Evolutionary conservation across 1,284 basidiomycete species (phyloP).

Genomic region (Malassezia psittaci): DNA sequence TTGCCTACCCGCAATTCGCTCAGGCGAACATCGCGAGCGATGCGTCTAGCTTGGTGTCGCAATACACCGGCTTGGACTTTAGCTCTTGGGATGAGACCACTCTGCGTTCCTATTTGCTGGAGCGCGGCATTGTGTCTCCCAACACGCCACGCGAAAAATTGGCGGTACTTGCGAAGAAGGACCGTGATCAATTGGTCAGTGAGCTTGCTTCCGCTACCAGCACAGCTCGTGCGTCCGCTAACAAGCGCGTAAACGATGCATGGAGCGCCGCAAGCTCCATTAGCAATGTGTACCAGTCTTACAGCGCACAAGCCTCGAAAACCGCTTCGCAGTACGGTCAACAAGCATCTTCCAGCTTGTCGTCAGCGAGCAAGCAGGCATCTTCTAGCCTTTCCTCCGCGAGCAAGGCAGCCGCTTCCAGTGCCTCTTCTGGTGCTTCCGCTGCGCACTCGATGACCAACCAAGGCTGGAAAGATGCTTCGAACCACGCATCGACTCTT

Average conservation of each 20-base stretch:
- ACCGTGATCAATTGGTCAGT: slow-evolving; percentile 28
- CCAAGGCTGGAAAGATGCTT: neutral
- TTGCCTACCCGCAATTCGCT: slow-evolving; percentile 25
- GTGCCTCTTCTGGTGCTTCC: neutral
- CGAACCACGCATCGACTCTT: neutral
- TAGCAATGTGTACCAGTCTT: neutral
- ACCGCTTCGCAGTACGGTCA: neutral
- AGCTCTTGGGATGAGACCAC: slow-evolving; percentile 38
- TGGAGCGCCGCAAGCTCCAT: slow-evolving; percentile 8
- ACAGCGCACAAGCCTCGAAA: neutral
- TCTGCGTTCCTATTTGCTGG: slow-evolving; percentile 43
- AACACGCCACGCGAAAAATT: slow-evolving; percentile 38
- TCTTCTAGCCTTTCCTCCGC: neutral
- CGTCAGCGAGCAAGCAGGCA: neutral
- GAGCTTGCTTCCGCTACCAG: slow-evolving; percentile 23
- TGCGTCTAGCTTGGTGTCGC: slow-evolving; percentile 26
- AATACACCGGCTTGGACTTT: slow-evolving; percentile 40
- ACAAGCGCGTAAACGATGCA: neutral
- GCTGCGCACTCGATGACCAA: neutral
- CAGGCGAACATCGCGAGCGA: slow-evolving; percentile 34
- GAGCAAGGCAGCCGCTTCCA: slow-evolving; percentile 6
- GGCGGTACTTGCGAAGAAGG: slow-evolving; percentile 34
- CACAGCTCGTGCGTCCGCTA: slow-evolving; percentile 22
- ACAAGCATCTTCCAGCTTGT: neutral
- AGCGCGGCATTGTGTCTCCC: slow-evolving; percentile 44